Base-by-base conservation (phyloP, 1,139 yeast species). In the Petasospora rhodanensis region DNA sequence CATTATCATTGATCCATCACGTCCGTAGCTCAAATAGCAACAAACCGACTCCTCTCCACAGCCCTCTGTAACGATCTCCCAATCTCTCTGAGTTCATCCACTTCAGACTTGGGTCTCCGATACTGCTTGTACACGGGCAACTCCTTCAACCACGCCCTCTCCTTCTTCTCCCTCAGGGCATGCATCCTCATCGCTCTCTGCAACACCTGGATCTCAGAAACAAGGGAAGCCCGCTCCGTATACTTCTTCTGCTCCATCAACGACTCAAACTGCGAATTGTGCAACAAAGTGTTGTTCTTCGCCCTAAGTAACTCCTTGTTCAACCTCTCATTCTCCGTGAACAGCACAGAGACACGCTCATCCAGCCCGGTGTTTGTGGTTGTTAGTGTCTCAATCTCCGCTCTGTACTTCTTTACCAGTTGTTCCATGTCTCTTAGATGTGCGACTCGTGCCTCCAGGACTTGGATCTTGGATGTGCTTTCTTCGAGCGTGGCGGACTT, bases 371-470 rank as follows among this genome's bases (percentile, higher is more conserved):
- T 14, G 28, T 45, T 46, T n/a, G 29, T 28, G 7, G 15, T 8
- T 1, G 19, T 22, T 3, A 42, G 8, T 1, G 16, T 16, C 20
- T 43, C 47, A 20, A 29, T 28, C 7, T 42, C 35, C 2, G 20
- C 9, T 12, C 37, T 38, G 22, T 45, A 44, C 12, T 42, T 34
- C 14, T 28, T 36, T 18, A 44, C 28, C 15, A 42, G 25, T 2
- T 12, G 5, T 16, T 46, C 47, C 2, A 42, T 28, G 6, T 45
- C 46, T 23, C 37, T 38, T 6, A 35, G 41, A 5, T 38, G 32
- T 4, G 22, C 20, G 53, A 73, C 56, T 44, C 66, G 68, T 12
- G 60, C 59, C 41, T 67, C 68, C 26, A 70, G 50, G 6, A 66
- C 54, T 11, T 59, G 56, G 9, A 70, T 56, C 37, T 67, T 71